Conservation (phyloP, 306 rosid genomes). For the Betula pendula region DNA sequence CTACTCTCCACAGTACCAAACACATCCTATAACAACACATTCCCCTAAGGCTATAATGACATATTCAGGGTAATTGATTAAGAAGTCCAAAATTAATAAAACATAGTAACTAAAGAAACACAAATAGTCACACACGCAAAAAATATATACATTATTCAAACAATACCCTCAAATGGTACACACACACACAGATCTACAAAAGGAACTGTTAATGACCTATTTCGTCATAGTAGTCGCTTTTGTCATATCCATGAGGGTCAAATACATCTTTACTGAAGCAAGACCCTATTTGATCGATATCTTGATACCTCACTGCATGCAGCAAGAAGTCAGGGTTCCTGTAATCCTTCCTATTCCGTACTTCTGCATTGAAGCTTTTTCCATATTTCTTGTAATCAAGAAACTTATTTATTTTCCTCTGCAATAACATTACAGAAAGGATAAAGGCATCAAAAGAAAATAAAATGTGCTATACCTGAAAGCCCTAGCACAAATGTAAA, state of each 20-base stretch:
- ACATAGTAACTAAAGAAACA: neutral
- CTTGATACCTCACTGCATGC: slow-evolving; percentile 96
- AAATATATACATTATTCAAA: neutral
- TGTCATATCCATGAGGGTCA: slow-evolving; percentile 92
- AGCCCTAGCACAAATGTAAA: neutral
- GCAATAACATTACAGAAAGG: slow-evolving; percentile 35
- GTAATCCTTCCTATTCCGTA: slow-evolving; percentile 90
- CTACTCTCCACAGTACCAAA: neutral
- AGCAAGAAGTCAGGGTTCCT: slow-evolving; percentile 90
- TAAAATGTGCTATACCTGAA: neutral
- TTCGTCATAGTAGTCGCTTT: slow-evolving; percentile 81
- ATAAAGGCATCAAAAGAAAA: slow-evolving; percentile 19
- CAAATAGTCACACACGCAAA: too few relatives aligned
- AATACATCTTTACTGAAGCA: slow-evolving; percentile 97
- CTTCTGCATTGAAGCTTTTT: slow-evolving; percentile 92
- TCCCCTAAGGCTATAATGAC: neutral
- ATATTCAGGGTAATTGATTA: neutral
- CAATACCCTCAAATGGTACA: neutral
- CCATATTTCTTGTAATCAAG: slow-evolving; percentile 85
- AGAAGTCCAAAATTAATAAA: neutral
- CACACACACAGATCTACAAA: slow-evolving; percentile 3
- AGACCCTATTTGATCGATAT: slow-evolving; percentile 91
- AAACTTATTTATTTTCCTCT: slow-evolving; percentile 85
- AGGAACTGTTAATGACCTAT: slow-evolving; percentile 61
- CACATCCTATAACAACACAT: neutral